Base-by-base conservation (phyloP, 2,329 filamentous ascomycete genomes). In the Periconia sp. region DNA sequence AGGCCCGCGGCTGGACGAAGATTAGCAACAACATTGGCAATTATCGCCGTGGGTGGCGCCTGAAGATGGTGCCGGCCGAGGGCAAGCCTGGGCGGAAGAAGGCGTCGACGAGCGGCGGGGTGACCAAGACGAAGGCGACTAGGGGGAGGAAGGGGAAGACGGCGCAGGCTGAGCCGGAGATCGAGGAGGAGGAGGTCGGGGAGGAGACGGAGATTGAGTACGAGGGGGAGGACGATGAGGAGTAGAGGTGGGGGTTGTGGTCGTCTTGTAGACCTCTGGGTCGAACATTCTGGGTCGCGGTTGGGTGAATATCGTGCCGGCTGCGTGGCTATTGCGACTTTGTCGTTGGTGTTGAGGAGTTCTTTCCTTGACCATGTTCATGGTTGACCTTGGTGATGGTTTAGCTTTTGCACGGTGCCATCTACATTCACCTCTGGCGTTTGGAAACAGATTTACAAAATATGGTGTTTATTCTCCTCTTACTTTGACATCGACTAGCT, bases 21-120 rank as follows among this genome's bases (percentile, higher is more conserved):
- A 12, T 12, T 3, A 44, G 43, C 2, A 67, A 67, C 24, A 56
- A 63, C 18, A 18, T 17, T 2, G 63, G 61, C 2, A 67, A 67
- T 23, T 30, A 39, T 23, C 52, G 52, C 43, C 43, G 54, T 6
- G 54, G 48, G 0, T 30, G 46, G 34, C 32, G 54, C 16, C 10
- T 61, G 24, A 40, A 17, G 39, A 18, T 26, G 19, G 46, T 31
- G 13, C 50, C 46, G 31, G 21, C 23, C 23, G 13, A 22, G 15
- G 33, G 23, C 12, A 28, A 28, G 25, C n/a, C 23, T 8, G 26
- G 16, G 30, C 25, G 8, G 31, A 23, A 34, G 45, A 36, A 33
- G 36, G 37, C 29, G 24, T n/a, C n/a, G n/a, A n/a, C n/a, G 41
- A 15, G 19, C 11, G 22, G 10, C 24, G 23, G 22, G 18, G 9